These are phyloP conservation scores for Yamadazyma nakazawae DNA, from an alignment of 805 yeast species.

Conservation along the genomic window DNA sequence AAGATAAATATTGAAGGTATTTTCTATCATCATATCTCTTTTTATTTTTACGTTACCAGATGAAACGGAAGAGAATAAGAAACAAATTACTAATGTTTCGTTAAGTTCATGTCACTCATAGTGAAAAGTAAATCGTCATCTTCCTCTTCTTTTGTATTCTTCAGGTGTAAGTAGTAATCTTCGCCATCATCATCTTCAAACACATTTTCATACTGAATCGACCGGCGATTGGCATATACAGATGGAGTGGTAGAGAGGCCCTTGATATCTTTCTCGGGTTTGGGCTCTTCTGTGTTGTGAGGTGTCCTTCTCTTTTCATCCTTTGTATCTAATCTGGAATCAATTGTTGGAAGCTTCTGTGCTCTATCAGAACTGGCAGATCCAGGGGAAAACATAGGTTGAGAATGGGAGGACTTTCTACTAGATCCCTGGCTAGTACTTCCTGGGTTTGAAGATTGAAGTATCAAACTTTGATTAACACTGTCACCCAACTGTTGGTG, in stretches of 20 bases:
- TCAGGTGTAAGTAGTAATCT: conserved; percentile 17
- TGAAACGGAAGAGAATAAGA: too few species aligned
- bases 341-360: conserved; percentile 26
- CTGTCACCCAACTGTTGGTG: conserved; percentile 57
- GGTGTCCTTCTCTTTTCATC: background rate
- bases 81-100: conserved; percentile 18
- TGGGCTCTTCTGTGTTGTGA: background rate
- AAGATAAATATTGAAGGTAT: too few species aligned
- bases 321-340: conserved; percentile 24
- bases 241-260: conserved; percentile 40
- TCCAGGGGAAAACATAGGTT: conserved; percentile 16
- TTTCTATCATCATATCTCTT: too few species aligned
- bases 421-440: conserved; percentile 11
- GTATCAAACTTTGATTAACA: conserved; percentile 47
- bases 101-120: conserved; percentile 69
- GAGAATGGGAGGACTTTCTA: conserved; percentile 25
- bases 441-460: conserved; percentile 18
- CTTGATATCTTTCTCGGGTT: conserved; percentile 14
- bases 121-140: conserved; percentile 67
- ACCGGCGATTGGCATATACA: conserved; percentile 19
- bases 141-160: conserved; percentile 21
- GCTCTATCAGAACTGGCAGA: conserved; percentile 4
- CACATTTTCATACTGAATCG: conserved; percentile 35
- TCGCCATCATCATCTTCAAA: conserved; percentile 53
- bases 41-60: too few species aligned